Evolutionary conservation across 441 rosid genomes (phyloP), one percentile per base, ranked within the genome.

Genomic region (Pelargonium australe): DNA sequence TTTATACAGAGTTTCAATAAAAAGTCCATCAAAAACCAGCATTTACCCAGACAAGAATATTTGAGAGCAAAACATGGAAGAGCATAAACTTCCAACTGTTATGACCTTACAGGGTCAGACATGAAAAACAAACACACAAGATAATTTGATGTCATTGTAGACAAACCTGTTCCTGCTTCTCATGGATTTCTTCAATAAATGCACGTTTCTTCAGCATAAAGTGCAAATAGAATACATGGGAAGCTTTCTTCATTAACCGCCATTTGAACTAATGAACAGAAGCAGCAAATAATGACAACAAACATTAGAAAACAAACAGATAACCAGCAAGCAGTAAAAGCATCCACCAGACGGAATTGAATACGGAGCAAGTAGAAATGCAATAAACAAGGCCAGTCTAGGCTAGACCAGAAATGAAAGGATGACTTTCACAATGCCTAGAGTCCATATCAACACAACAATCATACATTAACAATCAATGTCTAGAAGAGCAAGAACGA

Each of bases 111-210:
- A 73, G n/a, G 16, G 5, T 47, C 7, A 47, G 43, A 64, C 65
- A 20, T 53, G 13, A 23, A 51, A 34, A n/a, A 63, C 16, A 55
- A 31, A 47, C 10, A 11, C 14, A 58, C 63, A 20, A 68, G 14
- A 31, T 8, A 14, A 66, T 68, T 9, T 14, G 20, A 58, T 64
- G 63, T 40, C 23, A 67, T 53, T 25, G 57, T 40, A 28, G 65
- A 80, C 85, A 68, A 51, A 95, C 99, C 96, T 95, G 99, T 77
- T 95, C 99, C 76, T 95, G 99, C 86, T 89, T 95, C 91, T 90
- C 99, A 4, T 88, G 95, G 77, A 95, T 88, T 78, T 95, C 99
- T 86, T 95, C 98, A 44, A 95, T 77, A 82, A 95, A 83, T 5
- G 85, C 86, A 40, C 99, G 90, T 75, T 80, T 90, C 93, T 95